Evolutionary conservation across 1,284 basidiomycete genomes (phyloP), one percentile per base, ranked within the genome.

Genomic region (Pseudozyma flocculosa): DNA sequence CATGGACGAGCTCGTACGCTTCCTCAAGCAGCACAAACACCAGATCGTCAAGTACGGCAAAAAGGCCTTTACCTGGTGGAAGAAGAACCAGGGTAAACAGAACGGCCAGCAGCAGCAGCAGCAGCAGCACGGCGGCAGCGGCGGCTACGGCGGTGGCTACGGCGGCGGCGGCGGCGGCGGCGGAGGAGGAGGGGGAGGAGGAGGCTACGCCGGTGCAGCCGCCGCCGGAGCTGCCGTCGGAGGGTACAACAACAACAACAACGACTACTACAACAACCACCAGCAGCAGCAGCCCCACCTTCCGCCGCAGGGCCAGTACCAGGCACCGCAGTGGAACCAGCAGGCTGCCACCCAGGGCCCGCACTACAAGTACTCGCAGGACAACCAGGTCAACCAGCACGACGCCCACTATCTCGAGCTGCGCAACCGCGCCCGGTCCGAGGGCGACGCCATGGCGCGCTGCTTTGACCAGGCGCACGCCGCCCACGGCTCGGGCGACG

Each of bases 401-500:
- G 75, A 78, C 54, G 61, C 65, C 24, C 58, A 68, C 41, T 78
- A 78, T 59, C 61, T 64, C 60, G 50, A 68, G 9, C 50, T 75
- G 23, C 72, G 75, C 32, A 63, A 63, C 56, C 56, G 63, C 24
- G 75, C 75, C 1, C 71, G 64, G 2, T 60, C 54, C 3, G 75
- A 78, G 49, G 75, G 75, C 19, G 68, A 75, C 53, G 45, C 56
- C 37, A 78, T 78, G 75, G 72, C 71, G 2, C 45, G 61, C 36
- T 70, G 70, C 52, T 78, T 75, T 45, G 68, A 71, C 22, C 54
- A 61, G 22, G 68, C 72, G n/a, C 70, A 78, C 50, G 50, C 61
- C 45, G 88, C 88, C 1, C 90, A 90, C 72, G 72, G 80, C 17
- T 75, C 82, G 1, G 85, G 88, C 2, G 86, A 97, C 70, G 87